phyloP scores from a whole-genome alignment of 345 rosid genomes.

The Moricandia arvensis region DNA sequence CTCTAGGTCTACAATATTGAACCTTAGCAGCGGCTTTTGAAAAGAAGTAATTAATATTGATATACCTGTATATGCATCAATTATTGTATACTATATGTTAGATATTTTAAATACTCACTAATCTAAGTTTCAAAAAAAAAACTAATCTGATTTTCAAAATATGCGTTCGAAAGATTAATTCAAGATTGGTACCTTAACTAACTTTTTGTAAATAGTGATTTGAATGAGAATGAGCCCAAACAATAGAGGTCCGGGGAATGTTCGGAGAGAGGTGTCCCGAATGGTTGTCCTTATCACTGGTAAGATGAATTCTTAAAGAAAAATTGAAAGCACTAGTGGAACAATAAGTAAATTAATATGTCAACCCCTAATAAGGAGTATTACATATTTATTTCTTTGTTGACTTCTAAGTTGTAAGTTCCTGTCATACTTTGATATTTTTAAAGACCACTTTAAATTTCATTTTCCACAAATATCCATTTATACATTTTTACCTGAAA shows the following conservation, averaged over 20 bases:
- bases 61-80: neutral
- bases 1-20: neutral
- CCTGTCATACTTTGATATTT: neutral
- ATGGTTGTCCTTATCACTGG: conserved; percentile 21
- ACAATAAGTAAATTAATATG: conserved; percentile 23
- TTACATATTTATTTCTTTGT: conserved; percentile 2
- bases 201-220: conserved; percentile 9
- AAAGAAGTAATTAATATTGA: neutral
- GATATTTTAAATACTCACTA: neutral
- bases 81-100: neutral
- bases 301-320: conserved; percentile 11
- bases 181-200: conserved; percentile 3
- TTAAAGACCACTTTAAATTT: neutral
- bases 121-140: too few relatives aligned
- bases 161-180: neutral
- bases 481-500: neutral
- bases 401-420: conserved; percentile 17
- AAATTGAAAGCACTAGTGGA: conserved; percentile 22
- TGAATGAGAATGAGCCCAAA: conserved; percentile 12
- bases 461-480: neutral
- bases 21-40: neutral
- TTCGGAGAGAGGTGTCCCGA: conserved; percentile 15
- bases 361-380: conserved; percentile 25
- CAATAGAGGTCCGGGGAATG: conserved; percentile 16
- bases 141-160: neutral